Evolutionary conservation across 176 grass and related monocot species (phyloP).

Genomic region (Luzula sylvatica): DNA sequence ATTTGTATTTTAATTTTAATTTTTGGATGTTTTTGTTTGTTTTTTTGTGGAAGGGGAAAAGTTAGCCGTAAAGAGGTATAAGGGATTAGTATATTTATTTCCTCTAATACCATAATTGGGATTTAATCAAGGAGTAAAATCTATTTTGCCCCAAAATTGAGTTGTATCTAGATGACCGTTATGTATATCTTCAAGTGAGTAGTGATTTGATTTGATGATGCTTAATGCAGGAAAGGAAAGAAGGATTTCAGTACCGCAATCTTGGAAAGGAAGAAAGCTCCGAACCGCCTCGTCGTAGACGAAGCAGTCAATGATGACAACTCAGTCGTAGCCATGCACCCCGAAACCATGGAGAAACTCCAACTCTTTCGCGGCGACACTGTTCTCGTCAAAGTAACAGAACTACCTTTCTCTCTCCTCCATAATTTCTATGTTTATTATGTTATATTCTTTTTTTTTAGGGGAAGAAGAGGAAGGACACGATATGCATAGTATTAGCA

Average conservation of each 20-base stretch:
- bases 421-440: neutral
- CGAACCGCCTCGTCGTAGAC: slow-evolving; percentile 54
- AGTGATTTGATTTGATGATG: neutral
- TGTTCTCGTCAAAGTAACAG: slow-evolving; percentile 50
- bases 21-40: neutral
- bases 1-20: slow-evolving; percentile 23
- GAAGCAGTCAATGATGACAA: slow-evolving; percentile 74
- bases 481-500: slow-evolving; percentile 50
- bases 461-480: slow-evolving; percentile 78
- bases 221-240: slow-evolving; percentile 49
- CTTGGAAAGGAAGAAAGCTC: slow-evolving; percentile 59
- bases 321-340: slow-evolving; percentile 54
- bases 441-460: slow-evolving; percentile 3
- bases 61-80: neutral
- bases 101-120: neutral
- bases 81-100: neutral
- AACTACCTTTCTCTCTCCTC: neutral
- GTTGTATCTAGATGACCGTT: no score
- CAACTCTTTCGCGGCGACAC: slow-evolving; percentile 71
- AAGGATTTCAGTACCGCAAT: slow-evolving; percentile 75
- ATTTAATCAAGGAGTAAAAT: slow-evolving; percentile 5
- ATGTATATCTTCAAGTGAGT: neutral
- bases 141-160: neutral
- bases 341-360: slow-evolving; percentile 60
- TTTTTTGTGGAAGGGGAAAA: slow-evolving; percentile 22